A percentile compares a stretch with the other conserved stretches of the same genome.
Evolutionary conservation across 768 basidiomycete species (phyloP).

Genomic region (Suillus weaverae): DNA sequence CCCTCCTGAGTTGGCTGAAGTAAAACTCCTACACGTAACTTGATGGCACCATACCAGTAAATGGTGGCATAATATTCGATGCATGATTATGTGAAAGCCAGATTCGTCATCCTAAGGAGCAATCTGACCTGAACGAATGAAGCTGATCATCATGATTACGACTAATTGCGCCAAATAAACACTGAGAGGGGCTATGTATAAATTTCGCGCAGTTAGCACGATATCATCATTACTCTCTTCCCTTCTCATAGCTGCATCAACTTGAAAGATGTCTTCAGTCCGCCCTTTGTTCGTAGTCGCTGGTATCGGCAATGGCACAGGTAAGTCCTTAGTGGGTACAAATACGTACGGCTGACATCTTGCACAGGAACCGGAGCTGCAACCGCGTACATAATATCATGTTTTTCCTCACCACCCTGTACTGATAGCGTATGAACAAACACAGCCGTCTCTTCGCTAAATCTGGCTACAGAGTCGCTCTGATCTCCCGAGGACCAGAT

Average conservation of each 20-base stretch:
- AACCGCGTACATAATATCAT: conserved; percentile 45
- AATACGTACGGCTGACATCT: conserved; percentile 3
- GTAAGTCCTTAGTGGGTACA: conserved; percentile 15
- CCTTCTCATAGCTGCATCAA: neutral
- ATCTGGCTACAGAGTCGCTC: conserved; percentile 64
- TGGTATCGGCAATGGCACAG: conserved; percentile 48
- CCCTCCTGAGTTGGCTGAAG: neutral
- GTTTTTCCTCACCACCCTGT: neutral
- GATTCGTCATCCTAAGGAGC: neutral
- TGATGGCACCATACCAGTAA: neutral
- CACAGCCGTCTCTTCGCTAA: conserved; percentile 58
- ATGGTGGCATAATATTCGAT: neutral
- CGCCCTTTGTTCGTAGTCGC: conserved; percentile 60
- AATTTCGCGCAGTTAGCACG: neutral
- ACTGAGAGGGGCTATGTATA: conserved; percentile 13
- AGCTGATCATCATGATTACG: neutral
- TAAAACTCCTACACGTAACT: neutral
- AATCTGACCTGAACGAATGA: neutral
- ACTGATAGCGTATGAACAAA: conserved; percentile 7
- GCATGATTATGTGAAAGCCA: neutral
- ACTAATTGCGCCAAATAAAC: neutral
- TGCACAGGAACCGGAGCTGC: conserved; percentile 55
- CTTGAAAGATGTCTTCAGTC: conserved; percentile 28
- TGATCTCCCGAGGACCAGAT: conserved; percentile 59
- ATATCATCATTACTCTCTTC: neutral